A percentile compares a stretch with the other conserved stretches of the same genome.
Conservation (phyloP, 2,329 filamentous ascomycete species). For the Anthostomella pinea region DNA sequence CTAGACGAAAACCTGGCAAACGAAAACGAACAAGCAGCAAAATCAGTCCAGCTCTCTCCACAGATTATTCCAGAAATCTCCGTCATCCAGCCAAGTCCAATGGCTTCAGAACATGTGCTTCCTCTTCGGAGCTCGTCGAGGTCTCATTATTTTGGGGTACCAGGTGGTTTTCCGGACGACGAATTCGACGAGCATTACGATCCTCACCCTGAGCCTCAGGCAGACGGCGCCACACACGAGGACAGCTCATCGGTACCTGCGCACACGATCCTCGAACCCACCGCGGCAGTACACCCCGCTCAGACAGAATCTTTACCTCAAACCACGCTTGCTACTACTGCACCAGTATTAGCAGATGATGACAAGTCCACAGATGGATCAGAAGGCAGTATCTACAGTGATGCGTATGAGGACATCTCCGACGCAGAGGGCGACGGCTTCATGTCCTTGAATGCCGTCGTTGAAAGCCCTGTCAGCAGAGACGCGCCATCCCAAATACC, state of each 20-base stretch:
- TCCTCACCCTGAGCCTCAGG: constrained; percentile 2
- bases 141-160: constrained; percentile 46
- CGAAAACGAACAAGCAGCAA: constrained; percentile 5
- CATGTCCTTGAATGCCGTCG: constrained; percentile 68
- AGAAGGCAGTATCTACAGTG: constrained; percentile 64
- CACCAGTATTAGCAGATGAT: constrained; percentile 25
- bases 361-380: constrained; percentile 37
- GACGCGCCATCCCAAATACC: constrained; percentile 35
- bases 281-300: constrained; percentile 14
- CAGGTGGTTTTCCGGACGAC: constrained; percentile 57
- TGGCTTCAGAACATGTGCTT: constrained; percentile 15
- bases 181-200: constrained; percentile 9
- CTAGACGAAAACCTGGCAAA: constrained; percentile 15
- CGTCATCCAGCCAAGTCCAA: constrained; percentile 44
- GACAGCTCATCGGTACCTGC: constrained; percentile 2
- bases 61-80: constrained; percentile 41
- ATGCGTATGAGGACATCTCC: constrained; percentile 71
- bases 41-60: constrained; percentile 1
- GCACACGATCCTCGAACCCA: constrained; percentile 24
- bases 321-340: constrained; percentile 31
- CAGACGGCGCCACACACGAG: neutral
- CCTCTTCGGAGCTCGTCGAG: constrained; percentile 8
- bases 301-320: constrained; percentile 22
- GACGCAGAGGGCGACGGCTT: constrained; percentile 66
- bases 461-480: constrained; percentile 56